Evolutionary conservation across 768 basidiomycete genomes (phyloP).

Genomic region (Podaxis pistillaris): DNA sequence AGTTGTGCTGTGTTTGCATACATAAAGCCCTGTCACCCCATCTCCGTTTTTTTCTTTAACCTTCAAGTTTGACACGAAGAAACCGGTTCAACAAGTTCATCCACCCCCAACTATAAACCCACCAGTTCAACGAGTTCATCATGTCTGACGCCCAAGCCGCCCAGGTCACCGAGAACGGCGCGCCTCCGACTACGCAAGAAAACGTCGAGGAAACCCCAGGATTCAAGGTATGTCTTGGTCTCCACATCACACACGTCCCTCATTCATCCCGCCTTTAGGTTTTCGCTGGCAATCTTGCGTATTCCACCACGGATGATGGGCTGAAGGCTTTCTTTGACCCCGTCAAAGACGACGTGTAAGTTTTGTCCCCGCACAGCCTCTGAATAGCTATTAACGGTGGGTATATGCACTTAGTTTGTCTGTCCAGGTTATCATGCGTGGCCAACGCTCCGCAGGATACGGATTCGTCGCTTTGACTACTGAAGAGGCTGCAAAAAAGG

Average conservation of each 20-base stretch:
- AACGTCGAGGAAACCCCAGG: slow-evolving; percentile 68
- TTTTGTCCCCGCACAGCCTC: slow-evolving; percentile 45
- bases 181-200: slow-evolving; percentile 75
- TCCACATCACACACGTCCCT: slow-evolving; percentile 20
- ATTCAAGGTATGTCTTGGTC: slow-evolving; percentile 63
- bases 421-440: slow-evolving; percentile 84
- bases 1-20: slow-evolving; percentile 36
- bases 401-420: slow-evolving; percentile 53
- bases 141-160: slow-evolving; percentile 94
- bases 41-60: slow-evolving; percentile 57
- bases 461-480: slow-evolving; percentile 86
- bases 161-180: slow-evolving; percentile 80
- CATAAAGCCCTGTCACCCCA: slow-evolving; percentile 33
- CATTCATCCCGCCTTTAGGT: slow-evolving; percentile 49
- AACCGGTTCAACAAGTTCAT: slow-evolving; percentile 84
- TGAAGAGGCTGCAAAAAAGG: slow-evolving; percentile 81
- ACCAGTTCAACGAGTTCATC: slow-evolving; percentile 56
- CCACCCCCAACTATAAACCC: slow-evolving; percentile 46
- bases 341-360: slow-evolving; percentile 85
- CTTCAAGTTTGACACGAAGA: slow-evolving; percentile 82
- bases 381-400: slow-evolving; percentile 22
- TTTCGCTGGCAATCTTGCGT: slow-evolving; percentile 95
- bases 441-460: slow-evolving; percentile 84
- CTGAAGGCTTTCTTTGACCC: slow-evolving; percentile 92
- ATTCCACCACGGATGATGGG: slow-evolving; percentile 91